Evolutionary conservation across 495 filamentous ascomycete species (phyloP).

Genomic region (Aspergillus cristatus): DNA sequence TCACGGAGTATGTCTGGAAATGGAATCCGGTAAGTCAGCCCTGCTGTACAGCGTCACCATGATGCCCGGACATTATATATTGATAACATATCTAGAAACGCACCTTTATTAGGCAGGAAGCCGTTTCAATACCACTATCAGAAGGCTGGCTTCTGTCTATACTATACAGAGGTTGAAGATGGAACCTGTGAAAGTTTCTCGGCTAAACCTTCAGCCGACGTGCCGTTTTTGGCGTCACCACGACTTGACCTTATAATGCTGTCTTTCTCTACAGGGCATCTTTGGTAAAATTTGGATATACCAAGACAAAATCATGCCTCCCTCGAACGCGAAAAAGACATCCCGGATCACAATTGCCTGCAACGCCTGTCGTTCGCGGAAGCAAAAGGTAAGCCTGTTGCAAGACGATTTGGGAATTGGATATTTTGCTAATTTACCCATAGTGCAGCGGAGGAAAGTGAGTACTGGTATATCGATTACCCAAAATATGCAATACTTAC

Average conservation of each 20-base stretch:
- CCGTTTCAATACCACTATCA: too few species aligned
- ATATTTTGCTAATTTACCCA: not conserved
- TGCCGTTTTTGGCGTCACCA: not conserved
- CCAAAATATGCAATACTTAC: not conserved
- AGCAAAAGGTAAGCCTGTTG: slow-evolving; percentile 24
- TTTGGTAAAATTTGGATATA: too few species aligned
- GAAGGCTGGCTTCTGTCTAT: too few species aligned
- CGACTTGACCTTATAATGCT: not conserved
- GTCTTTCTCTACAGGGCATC: too few species aligned
- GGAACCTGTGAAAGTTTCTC: not conserved
- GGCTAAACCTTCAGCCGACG: slow-evolving; percentile 3
- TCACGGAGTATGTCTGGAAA: too few species aligned
- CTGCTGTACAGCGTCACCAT: too few species aligned
- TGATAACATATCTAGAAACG: too few species aligned
- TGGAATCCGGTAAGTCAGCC: too few species aligned
- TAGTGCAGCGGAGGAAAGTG: slow-evolving; percentile 33
- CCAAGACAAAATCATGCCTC: slow-evolving; percentile 3
- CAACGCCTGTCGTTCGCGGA: slow-evolving; percentile 28
- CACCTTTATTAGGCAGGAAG: too few species aligned
- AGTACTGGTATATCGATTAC: slow-evolving; percentile 1
- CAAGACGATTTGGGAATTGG: slow-evolving; percentile 1
- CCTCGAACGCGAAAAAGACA: slow-evolving; percentile 11
- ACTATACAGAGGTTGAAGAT: too few species aligned
- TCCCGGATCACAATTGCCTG: slow-evolving; percentile 30
- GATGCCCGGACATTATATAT: too few species aligned